phyloP scores from a whole-genome alignment of 331 rosid genomes.

The Erythrophleum ivorense region DNA sequence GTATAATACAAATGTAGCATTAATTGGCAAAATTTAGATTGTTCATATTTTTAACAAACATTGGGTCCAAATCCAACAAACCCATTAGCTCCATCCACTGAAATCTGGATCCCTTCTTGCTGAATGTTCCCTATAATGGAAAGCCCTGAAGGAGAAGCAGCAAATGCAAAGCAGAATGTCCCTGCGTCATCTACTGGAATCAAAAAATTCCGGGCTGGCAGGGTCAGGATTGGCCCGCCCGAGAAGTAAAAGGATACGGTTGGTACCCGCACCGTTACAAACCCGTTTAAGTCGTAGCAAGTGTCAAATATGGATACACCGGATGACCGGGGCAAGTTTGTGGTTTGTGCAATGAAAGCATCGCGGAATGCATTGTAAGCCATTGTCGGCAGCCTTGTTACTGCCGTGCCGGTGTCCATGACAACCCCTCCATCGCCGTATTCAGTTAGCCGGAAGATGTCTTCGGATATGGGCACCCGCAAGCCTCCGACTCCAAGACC shows the following conservation, averaged over 20 bases:
- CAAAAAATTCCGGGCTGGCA: conserved; percentile 85
- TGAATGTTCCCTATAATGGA: conserved; percentile 93
- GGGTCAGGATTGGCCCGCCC: conserved; percentile 86
- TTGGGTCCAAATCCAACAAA: conserved; percentile 93
- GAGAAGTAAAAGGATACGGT: conserved; percentile 88
- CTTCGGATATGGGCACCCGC: conserved; percentile 68
- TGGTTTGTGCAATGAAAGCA: conserved; percentile 66
- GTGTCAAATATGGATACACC: conserved; percentile 84
- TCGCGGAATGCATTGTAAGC: conserved; percentile 81
- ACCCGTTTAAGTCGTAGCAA: conserved; percentile 74
- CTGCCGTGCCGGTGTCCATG: conserved; percentile 98
- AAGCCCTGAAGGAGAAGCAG: conserved; percentile 64
- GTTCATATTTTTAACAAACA: conserved; percentile 58
- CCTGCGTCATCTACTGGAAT: conserved; percentile 85
- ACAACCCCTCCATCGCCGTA: conserved; percentile 83
- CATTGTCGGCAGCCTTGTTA: conserved; percentile 71
- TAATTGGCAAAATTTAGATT: conserved; percentile 32
- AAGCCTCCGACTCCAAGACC: conserved; percentile 91
- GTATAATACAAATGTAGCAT: conserved; percentile 27
- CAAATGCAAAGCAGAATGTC: conserved; percentile 90
- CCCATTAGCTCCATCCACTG: conserved; percentile 86
- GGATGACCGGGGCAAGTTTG: conserved; percentile 68
- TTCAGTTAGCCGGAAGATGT: conserved; percentile 58
- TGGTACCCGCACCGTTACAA: conserved; percentile 92
- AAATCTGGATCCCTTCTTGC: conserved; percentile 91